Percentiles rank a stretch among this genome's conserved stretches.
Evolutionary conservation across 2,329 filamentous ascomycete species (phyloP).

Genomic region (Talaromyces verruculosus): DNA sequence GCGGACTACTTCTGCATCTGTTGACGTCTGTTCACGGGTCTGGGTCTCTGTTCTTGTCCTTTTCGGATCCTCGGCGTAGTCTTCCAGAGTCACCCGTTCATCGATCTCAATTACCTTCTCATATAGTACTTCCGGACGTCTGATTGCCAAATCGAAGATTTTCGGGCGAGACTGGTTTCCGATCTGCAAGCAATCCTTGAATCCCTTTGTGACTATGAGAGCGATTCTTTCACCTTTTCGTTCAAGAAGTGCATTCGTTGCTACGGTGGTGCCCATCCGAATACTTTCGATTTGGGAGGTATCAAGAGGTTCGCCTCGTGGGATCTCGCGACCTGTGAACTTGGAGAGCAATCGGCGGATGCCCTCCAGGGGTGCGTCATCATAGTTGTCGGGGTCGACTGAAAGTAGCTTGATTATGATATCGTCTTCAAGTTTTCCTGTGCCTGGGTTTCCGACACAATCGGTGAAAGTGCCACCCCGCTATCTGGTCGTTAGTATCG

Average conservation of each 20-base stretch:
- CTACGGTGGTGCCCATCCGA: constrained; percentile 93
- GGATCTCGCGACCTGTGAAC: constrained; percentile 73
- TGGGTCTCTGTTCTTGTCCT: constrained; percentile 55
- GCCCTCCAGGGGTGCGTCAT: constrained; percentile 85
- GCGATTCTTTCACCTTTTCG: constrained; percentile 87
- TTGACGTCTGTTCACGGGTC: constrained; percentile 39
- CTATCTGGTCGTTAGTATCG: constrained; percentile 19
- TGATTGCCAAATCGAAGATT: constrained; percentile 87
- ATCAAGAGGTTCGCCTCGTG: constrained; percentile 75
- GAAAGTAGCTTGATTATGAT: constrained; percentile 85
- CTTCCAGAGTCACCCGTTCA: constrained; percentile 85
- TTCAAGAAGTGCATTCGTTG: constrained; percentile 87
- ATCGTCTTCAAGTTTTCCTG: constrained; percentile 67
- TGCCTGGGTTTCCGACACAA: constrained; percentile 51
- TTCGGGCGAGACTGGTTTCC: constrained; percentile 86
- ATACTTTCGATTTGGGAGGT: constrained; percentile 84
- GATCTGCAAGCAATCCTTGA: constrained; percentile 83
- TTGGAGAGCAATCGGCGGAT: constrained; percentile 81
- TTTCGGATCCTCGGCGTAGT: constrained; percentile 84
- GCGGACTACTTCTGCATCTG: constrained; percentile 60
- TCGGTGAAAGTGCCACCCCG: constrained; percentile 25
- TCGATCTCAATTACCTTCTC: constrained; percentile 83
- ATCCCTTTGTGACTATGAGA: constrained; percentile 82
- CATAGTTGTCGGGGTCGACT: constrained; percentile 85
- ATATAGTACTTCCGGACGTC: constrained; percentile 84